Evolutionary conservation across 306 rosid genomes (phyloP).

Genomic region (Gastrolobium bilobum): DNA sequence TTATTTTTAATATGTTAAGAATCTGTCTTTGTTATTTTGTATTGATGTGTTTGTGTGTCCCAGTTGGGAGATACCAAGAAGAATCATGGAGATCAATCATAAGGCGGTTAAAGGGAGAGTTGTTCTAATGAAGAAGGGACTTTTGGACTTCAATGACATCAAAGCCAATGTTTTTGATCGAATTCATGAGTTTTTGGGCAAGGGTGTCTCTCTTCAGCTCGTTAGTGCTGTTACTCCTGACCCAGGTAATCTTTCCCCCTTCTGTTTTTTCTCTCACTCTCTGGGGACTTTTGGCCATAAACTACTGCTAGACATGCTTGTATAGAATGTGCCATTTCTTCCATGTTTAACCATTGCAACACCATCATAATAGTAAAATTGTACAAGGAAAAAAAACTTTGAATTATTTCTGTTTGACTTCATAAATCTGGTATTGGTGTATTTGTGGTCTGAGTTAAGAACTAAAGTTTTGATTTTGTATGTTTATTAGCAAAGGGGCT

Average conservation of each 20-base stretch:
- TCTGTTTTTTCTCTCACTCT: not conserved
- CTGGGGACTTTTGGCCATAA: not conserved
- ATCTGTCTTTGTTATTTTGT: not conserved
- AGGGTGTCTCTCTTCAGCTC: constrained; percentile 83
- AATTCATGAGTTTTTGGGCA: constrained; percentile 82
- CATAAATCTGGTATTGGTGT: not conserved
- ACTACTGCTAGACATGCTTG: not conserved
- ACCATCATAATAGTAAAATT: not conserved
- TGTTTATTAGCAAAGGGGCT: constrained; percentile 54
- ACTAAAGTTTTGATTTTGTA: not conserved
- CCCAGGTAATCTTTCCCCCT: constrained; percentile 60
- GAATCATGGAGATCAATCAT: constrained; percentile 34
- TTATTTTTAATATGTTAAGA: not conserved
- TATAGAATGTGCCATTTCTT: not conserved
- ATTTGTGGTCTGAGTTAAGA: not conserved
- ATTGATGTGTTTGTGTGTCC: not conserved
- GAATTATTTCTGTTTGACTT: not conserved
- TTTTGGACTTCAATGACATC: constrained; percentile 74
- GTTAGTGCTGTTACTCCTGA: constrained; percentile 65
- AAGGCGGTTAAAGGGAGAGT: constrained; percentile 65
- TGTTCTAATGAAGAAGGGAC: constrained; percentile 77
- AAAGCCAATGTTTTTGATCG: constrained; percentile 79
- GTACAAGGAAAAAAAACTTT: not conserved
- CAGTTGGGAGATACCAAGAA: constrained; percentile 39
- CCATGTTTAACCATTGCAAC: not conserved